Base-by-base conservation (phyloP, 2,329 filamentous ascomycete species). In the Drechslera avenae region DNA sequence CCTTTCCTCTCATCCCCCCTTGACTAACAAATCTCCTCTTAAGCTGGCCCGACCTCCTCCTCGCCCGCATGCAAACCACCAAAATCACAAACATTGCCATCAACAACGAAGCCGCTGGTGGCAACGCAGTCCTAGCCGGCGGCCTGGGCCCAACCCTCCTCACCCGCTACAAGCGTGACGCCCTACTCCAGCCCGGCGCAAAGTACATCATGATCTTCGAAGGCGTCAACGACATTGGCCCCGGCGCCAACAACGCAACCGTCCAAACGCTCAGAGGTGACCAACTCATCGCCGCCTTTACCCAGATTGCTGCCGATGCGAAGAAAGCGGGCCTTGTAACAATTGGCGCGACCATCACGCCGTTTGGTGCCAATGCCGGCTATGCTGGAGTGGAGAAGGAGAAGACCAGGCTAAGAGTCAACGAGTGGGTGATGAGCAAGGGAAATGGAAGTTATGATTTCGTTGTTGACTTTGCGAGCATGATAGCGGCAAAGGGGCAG, bases 141-240 rank as follows among this genome's bases (percentile, higher is more conserved):
- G 82, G 86, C 0, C 76, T 87, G 0, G 86, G 86, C 0, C 86
- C 86, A 3, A 83, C 81, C 17, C 79, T 83, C 0, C 72, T 87
- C 17, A 75, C 78, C 34, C 81, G 85, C 4, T 80, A 88, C 57
- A 81, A 86, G 63, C 79, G 86, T 13, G 86, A 89, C 62, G 81
- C 86, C 2, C 76, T 89, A 2, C 68, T 80, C 0, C 81, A 84
- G 14, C 76, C 81, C 0, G 82, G 82, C 4, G 80, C 85, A 1
- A 77, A 77, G 58, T 87, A 85, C 61, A 81, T 81, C n/a, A 79
- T 89, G 73, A 77, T 88, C 34, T 89, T 87, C 64, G 83, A 86
- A 68, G 86, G 86, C n/a, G 84, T 88, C 26, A 67, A 67, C 17
- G 86, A 89, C 61, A 87, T 89, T 46, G 86, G 86, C 2, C 74